These are phyloP conservation scores for Haplosporangium sp. DNA, from an alignment of 371 early-diverging fungal species.

Conservation along the genomic window DNA sequence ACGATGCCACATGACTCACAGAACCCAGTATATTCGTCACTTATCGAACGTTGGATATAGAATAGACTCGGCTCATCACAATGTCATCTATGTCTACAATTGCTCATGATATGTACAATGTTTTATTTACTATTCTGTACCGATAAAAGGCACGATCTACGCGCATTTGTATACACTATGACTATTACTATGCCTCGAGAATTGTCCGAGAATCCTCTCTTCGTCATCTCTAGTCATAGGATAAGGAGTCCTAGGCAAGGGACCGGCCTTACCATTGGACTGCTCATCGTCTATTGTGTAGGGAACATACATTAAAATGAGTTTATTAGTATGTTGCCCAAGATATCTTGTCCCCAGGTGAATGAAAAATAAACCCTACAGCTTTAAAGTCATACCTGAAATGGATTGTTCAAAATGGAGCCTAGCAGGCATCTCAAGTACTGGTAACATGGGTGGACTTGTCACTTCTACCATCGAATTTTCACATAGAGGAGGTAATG, in stretches of 20 bases:
- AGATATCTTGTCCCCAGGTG: not conserved
- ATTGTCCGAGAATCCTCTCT: slow-evolving; percentile 8
- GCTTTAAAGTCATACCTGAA: slow-evolving; percentile 14
- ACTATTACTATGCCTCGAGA: not conserved
- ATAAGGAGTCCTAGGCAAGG: slow-evolving; percentile 43
- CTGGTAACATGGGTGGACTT: slow-evolving; percentile 7
- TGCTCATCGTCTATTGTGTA: slow-evolving; percentile 5
- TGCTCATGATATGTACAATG: too few species aligned
- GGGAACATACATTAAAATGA: slow-evolving; percentile 1
- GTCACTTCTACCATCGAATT: not conserved
- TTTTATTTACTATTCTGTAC: not conserved
- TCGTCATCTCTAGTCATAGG: slow-evolving; percentile 25
- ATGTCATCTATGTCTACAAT: too few species aligned
- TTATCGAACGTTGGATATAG: too few species aligned
- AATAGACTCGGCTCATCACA: too few species aligned
- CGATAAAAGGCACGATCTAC: too few species aligned
- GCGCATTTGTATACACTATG: not conserved
- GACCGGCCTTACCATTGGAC: slow-evolving; percentile 7
- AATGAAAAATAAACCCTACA: not conserved
- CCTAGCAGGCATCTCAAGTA: slow-evolving; percentile 9
- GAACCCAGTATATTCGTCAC: too few species aligned
- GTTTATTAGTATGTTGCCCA: not conserved
- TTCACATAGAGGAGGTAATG: slow-evolving; percentile 9
- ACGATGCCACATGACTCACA: not conserved
- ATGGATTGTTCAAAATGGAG: slow-evolving; percentile 24